Evolutionary conservation across 179 eudicot genomes (phyloP), one percentile per base, ranked within the genome.

Genomic region (Spergularia azorica): DNA sequence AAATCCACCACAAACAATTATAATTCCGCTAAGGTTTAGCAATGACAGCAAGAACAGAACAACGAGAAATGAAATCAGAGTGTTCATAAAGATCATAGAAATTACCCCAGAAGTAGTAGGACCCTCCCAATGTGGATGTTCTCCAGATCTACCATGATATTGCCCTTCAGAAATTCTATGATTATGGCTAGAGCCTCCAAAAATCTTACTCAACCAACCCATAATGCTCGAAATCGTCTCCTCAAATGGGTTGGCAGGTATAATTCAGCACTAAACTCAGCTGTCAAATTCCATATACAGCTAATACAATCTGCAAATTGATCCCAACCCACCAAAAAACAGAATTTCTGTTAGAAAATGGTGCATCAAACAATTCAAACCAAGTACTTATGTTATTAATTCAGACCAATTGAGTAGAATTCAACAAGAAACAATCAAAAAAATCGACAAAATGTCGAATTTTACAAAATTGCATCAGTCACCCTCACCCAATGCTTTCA

Each of bases 151-250:
- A 67, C 87, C 89, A 78, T 90, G 91, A 82, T 91, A 82, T 18
- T 87, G 92, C 77, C 96, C 94, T 84, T 79, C 84, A 4, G 91
- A 85, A 71, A 86, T 77, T 77, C 81, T 86, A 58, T 88, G 90
- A 77, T 81, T 88, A 80, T 90, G 91, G 80, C 86, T 90, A 52
- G 92, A 76, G 48, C 90, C 95, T 80, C 85, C 88, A 10, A 92
- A 80, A 71, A 92, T 71, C 83, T 91, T 89, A 75, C 92, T 89
- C 78, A 92, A 76, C 97, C 97, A 95, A 76, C 92, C 97, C 96
- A 95, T 95, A 55, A 68, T 73, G 2, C 58, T 4, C 62, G 41
- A 74, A 76, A 56, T 48, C 20, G 62, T 54, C 76, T 50, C 74
- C 36, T 48, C 75, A 79, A 43, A 65, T 48, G 74, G 83, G 79